These are phyloP conservation scores for Mortierella sp. DNA, from an alignment of 371 early-diverging fungal species.

Conservation along the genomic window DNA sequence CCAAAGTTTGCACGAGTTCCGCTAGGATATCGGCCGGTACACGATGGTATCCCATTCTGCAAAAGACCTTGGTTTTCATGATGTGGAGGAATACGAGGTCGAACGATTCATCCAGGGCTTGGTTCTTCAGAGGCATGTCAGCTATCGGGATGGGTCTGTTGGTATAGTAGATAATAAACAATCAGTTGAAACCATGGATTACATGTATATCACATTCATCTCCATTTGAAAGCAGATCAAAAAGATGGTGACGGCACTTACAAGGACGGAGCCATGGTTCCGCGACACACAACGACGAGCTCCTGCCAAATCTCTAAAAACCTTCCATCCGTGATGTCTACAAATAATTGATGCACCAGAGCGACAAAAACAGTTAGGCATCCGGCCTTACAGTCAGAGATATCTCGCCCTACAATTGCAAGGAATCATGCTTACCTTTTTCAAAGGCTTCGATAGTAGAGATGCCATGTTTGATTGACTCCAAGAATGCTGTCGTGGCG, in stretches of 20 bases:
- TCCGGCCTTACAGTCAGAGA: too few species aligned
- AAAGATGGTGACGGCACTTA: conserved; percentile 38
- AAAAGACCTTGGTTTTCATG: conserved; percentile 76
- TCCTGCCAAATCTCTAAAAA: conserved; percentile 77
- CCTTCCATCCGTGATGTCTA: conserved; percentile 70
- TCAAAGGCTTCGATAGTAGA: conserved; percentile 68
- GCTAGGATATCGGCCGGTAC: conserved; percentile 72
- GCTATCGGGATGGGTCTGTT: conserved; percentile 64
- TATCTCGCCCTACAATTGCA: too few species aligned
- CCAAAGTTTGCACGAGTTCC: conserved; percentile 73
- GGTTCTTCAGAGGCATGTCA: conserved; percentile 73
- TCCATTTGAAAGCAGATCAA: not conserved
- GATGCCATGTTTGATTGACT: conserved; percentile 74
- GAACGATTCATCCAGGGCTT: conserved; percentile 82
- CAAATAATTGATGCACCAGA: not conserved
- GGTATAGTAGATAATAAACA: not conserved
- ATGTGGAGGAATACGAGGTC: conserved; percentile 79
- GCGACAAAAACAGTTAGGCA: too few species aligned
- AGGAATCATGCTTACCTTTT: conserved; percentile 58
- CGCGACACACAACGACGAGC: conserved; percentile 78
- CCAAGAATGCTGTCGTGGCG: conserved; percentile 77
- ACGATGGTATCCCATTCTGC: conserved; percentile 75
- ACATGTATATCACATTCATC: not conserved
- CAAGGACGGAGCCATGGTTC: conserved; percentile 79
- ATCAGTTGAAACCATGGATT: not conserved